Evolutionary conservation across 768 basidiomycete species (phyloP), one percentile per base, ranked within the genome.

Genomic region (Tephrocybe sp.): DNA sequence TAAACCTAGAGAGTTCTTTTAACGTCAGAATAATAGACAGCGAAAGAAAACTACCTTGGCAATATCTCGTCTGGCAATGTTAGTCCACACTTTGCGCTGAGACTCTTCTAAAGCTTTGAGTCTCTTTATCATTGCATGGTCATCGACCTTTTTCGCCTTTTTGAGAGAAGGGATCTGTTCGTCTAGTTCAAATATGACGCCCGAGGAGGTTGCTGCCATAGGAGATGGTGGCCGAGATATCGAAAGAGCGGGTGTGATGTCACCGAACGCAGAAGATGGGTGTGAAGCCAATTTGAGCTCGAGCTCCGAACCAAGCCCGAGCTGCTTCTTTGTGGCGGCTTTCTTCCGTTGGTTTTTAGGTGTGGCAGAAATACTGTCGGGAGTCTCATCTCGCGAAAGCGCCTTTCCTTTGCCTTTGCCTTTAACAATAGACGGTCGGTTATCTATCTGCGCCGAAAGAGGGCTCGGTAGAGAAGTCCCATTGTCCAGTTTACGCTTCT

Each of bases 51-150:
- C 15, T 11, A 88, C 93, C 77, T 90, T 94, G 23, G 85, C 83
- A 40, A 94, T 81, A 58, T 94, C 93, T 57, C 83, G 76, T 54
- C 81, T 76, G 1, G 91, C 93, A 42, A 95, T 93, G 58, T 85
- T 90, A 18, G 83, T 84, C 93, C 93, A 95, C 8, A 92, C 86
- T 68, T 91, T 93, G 50, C 80, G 77, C 69, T 94, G 92, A 0
- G 86, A 75, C 57, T 93, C 93, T 62, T 92, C 91, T 24, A 93
- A 63, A 5, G 81, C 75, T 64, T 83, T 85, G 50, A 91, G 73
- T 33, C 91, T 81, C 61, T 90, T 90, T 21, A 79, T 64, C 77
- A 88, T 86, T 3, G 80, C 76, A 48, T 65, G 70, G 39, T 86
- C 86, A 47, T 91, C 90, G 2, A 88, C 71, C 64, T 84, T 88